phyloP scores from a whole-genome alignment of 164 flowering plant genomes.

The Taxillus chinensis region DNA sequence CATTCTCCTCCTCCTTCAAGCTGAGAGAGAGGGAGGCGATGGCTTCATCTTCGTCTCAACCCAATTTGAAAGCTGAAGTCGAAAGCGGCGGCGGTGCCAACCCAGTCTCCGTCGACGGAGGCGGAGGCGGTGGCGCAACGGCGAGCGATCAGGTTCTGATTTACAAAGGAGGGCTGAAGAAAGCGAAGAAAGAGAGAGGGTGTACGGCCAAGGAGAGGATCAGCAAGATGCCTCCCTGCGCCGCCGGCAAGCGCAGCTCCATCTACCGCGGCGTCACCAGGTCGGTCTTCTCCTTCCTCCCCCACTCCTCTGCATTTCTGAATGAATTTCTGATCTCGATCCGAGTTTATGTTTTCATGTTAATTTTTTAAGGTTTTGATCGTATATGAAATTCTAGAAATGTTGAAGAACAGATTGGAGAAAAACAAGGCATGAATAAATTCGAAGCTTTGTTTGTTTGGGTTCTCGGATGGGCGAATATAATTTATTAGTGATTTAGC shows the following conservation, averaged over 20 bases:
- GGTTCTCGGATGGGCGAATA: too few species aligned
- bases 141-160: conserved; percentile 36
- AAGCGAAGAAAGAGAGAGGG: conserved; percentile 73
- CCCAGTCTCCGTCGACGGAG: not conserved
- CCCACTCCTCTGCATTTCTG: too few species aligned
- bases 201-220: conserved; percentile 96
- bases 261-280: conserved; percentile 97
- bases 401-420: too few species aligned
- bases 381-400: too few species aligned
- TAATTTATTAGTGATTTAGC: too few species aligned
- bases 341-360: too few species aligned
- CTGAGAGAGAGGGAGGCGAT: conserved; percentile 12
- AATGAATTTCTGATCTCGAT: too few species aligned
- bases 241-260: conserved; percentile 97
- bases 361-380: too few species aligned
- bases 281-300: conserved; percentile 17
- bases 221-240: conserved; percentile 97
- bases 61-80: conserved; percentile 29
- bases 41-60: conserved; percentile 56
- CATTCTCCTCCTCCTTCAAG: too few species aligned
- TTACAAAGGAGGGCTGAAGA: conserved; percentile 60
- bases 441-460: too few species aligned
- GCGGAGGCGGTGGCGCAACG: conserved; percentile 21
- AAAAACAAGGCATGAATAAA: too few species aligned
- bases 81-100: conserved; percentile 12